These are phyloP conservation scores for Dactylellina sp. DNA, from an alignment of 2,329 filamentous ascomycete species.

Conservation along the genomic window DNA sequence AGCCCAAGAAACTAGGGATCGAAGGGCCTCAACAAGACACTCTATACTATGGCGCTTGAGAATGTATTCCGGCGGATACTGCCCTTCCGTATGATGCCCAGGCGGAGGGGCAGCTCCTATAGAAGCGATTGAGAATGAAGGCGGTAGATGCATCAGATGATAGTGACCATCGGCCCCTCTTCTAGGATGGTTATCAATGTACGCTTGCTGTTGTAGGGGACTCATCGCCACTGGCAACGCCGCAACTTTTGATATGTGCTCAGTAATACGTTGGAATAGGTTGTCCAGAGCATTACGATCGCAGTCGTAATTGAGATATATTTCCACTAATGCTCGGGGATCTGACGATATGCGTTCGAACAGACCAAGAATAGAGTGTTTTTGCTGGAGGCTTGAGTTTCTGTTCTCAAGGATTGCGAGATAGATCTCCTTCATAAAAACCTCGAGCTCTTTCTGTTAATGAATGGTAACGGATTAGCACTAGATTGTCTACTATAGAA, in stretches of 20 bases:
- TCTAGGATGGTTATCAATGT: conserved; percentile 74
- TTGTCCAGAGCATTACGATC: conserved; percentile 92
- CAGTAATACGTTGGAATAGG: conserved; percentile 93
- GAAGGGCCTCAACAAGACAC: conserved; percentile 85
- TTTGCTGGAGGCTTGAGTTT: conserved; percentile 87
- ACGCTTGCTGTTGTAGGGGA: conserved; percentile 82
- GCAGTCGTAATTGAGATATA: conserved; percentile 98
- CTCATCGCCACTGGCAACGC: conserved; percentile 81
- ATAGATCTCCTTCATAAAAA: conserved; percentile 98
- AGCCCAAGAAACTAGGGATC: conserved; percentile 94
- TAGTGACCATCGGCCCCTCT: conserved; percentile 84
- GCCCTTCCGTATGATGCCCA: conserved; percentile 70
- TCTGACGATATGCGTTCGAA: conserved; percentile 86
- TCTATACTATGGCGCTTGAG: conserved; percentile 91
- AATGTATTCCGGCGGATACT: conserved; percentile 87
- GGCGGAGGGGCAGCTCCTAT: conserved; percentile 70
- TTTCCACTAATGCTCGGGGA: conserved; percentile 88
- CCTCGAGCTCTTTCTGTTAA: conserved; percentile 88
- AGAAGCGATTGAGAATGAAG: conserved; percentile 82
- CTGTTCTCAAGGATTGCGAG: conserved; percentile 88
- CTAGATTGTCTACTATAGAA: background rate
- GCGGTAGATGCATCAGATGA: conserved; percentile 80
- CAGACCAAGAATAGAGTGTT: conserved; percentile 88
- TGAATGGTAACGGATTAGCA: conserved; percentile 38
- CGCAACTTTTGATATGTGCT: conserved; percentile 89